Evolutionary conservation across 345 rosid genomes (phyloP).

Genomic region (Noccaea caerulescens): DNA sequence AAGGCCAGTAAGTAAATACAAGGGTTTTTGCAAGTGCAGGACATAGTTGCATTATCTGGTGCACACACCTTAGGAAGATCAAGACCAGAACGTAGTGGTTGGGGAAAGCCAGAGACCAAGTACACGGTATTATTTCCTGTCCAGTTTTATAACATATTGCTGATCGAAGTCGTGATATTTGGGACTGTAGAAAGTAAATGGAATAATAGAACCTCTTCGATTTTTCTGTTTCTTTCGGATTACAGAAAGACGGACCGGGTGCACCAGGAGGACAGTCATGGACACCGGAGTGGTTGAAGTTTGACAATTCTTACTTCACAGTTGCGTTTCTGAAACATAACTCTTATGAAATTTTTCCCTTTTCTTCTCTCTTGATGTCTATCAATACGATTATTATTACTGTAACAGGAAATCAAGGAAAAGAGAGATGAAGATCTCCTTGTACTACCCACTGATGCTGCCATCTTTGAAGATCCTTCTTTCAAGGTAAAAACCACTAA

Average conservation of each 20-base stretch:
- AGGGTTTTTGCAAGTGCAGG: conserved; percentile 56
- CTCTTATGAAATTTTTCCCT: background rate
- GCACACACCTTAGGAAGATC: conserved; percentile 97
- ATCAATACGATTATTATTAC: background rate
- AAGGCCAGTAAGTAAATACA: conserved; percentile 1
- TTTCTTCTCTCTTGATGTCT: conserved; percentile 14
- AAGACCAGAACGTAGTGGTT: conserved; percentile 97
- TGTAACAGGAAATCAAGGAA: conserved; percentile 76
- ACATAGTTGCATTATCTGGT: conserved; percentile 93
- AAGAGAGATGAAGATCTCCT: conserved; percentile 80
- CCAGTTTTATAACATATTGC: background rate
- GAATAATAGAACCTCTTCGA: background rate
- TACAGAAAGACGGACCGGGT: conserved; percentile 87
- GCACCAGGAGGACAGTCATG: conserved; percentile 98
- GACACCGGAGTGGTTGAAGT: conserved; percentile 94
- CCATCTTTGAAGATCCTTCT: conserved; percentile 81
- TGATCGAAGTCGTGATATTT: background rate
- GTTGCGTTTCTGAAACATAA: conserved; percentile 48
- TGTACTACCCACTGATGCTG: conserved; percentile 96
- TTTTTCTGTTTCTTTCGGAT: background rate
- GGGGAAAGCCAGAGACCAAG: conserved; percentile 95
- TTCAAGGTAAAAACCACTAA: conserved; percentile 77
- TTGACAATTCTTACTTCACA: conserved; percentile 96
- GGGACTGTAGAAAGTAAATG: background rate
- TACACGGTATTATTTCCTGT: conserved; percentile 68